Evolutionary conservation across 2,329 filamentous ascomycete species (phyloP).

Genomic region (Microcyclospora tardicrescens): DNA sequence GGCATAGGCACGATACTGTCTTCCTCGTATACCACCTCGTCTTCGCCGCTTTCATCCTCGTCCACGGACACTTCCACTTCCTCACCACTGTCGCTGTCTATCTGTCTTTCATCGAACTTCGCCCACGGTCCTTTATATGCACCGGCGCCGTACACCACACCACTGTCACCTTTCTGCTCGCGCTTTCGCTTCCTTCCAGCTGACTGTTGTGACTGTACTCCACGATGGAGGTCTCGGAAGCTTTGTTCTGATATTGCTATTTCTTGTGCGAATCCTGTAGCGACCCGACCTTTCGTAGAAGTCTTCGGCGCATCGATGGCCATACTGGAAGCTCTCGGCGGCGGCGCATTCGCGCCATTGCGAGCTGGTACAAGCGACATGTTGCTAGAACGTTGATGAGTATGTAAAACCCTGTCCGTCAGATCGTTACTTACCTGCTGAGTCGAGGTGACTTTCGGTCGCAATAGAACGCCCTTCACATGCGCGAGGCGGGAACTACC

Average conservation of each 20-base stretch:
- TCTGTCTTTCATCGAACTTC: constrained; percentile 61
- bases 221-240: constrained; percentile 77
- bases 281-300: constrained; percentile 32
- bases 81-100: constrained; percentile 54
- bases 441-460: not conserved
- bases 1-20: constrained; percentile 52
- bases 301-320: constrained; percentile 18
- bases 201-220: constrained; percentile 43
- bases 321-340: constrained; percentile 15
- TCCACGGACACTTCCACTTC: constrained; percentile 63
- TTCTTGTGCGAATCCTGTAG: constrained; percentile 76
- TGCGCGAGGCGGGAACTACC: no score
- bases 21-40: constrained; percentile 65
- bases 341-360: constrained; percentile 22
- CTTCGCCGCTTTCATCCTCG: constrained; percentile 60
- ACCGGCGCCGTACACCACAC: constrained; percentile 71
- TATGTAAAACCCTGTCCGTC: not conserved
- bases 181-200: constrained; percentile 62
- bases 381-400: constrained; percentile 1
- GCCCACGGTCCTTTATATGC: constrained; percentile 96
- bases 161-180: constrained; percentile 73
- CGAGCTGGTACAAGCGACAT: constrained; percentile 23
- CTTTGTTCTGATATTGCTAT: constrained; percentile 80
- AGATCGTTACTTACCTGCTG: not conserved
- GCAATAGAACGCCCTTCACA: no score